phyloP scores from a whole-genome alignment of 2,329 filamentous ascomycete genomes.

The Acrocalymma vagum region DNA sequence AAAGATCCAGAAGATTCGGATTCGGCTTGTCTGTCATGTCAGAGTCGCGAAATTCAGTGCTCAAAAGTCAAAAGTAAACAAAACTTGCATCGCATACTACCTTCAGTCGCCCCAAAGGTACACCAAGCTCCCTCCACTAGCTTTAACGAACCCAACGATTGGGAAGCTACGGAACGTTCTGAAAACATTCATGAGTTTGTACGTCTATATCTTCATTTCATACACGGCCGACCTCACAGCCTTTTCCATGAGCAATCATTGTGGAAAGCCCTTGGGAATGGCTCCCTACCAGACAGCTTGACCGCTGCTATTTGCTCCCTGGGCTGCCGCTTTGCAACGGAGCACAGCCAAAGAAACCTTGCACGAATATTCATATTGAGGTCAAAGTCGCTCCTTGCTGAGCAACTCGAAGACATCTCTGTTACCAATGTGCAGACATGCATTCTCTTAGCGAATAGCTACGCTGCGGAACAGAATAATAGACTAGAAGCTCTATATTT shows the following conservation, averaged over 20 bases:
- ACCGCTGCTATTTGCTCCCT: conserved; percentile 6
- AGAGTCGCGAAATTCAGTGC: too few species aligned
- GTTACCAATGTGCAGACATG: conserved; percentile 51
- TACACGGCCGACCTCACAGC: conserved; percentile 46
- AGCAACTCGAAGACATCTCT: conserved; percentile 47
- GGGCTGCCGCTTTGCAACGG: conserved; percentile 6
- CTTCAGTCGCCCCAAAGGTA: too few species aligned
- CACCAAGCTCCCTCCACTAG: too few species aligned
- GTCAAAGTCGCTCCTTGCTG: conserved; percentile 24
- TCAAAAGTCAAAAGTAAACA: too few species aligned
- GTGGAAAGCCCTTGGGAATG: not conserved
- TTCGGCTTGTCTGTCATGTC: too few species aligned
- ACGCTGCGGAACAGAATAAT: conserved; percentile 43
- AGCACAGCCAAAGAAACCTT: conserved; percentile 16
- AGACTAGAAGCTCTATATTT: conserved; percentile 51
- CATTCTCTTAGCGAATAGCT: conserved; percentile 49
- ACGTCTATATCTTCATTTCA: conserved; percentile 44
- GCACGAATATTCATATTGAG: conserved; percentile 26
- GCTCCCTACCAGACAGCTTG: conserved; percentile 2
- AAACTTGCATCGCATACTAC: too few species aligned
- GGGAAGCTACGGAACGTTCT: not conserved
- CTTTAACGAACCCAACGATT: not conserved
- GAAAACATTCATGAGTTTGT: conserved; percentile 18
- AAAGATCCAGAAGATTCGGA: too few species aligned
- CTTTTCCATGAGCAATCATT: conserved; percentile 40